phyloP scores from a whole-genome alignment of 352 stramenopile species.

The Globisporangium apiculatum region DNA sequence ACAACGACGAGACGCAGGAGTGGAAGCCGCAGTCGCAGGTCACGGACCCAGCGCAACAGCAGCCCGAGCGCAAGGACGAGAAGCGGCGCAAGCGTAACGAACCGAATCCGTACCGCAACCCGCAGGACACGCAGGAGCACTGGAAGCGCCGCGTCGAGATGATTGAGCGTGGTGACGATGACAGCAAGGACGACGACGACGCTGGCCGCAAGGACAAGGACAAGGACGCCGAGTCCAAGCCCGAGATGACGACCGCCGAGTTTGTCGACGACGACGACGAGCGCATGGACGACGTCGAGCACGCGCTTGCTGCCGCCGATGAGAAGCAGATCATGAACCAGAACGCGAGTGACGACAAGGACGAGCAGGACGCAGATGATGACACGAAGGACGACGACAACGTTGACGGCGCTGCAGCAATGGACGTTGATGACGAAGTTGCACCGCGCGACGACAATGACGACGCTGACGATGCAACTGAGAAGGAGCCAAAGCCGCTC shows the following conservation, averaged over 20 bases:
- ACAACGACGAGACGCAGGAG: slow-evolving; percentile 49
- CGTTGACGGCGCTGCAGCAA: slow-evolving; percentile 36
- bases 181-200: slow-evolving; percentile 31
- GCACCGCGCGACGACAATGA: slow-evolving; percentile 20
- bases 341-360: slow-evolving; percentile 36
- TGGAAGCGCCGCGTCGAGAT: slow-evolving; percentile 96
- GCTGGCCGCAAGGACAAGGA: slow-evolving; percentile 28
- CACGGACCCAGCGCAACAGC: slow-evolving; percentile 22
- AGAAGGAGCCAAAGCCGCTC: slow-evolving; percentile 19
- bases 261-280: slow-evolving; percentile 61
- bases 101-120: slow-evolving; percentile 94
- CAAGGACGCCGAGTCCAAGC: slow-evolving; percentile 21
- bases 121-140: slow-evolving; percentile 94
- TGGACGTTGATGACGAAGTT: slow-evolving; percentile 55
- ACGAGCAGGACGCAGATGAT: slow-evolving; percentile 28
- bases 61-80: slow-evolving; percentile 43
- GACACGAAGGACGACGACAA: slow-evolving; percentile 35
- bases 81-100: slow-evolving; percentile 75
- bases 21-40: slow-evolving; percentile 51
- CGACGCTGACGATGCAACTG: slow-evolving; percentile 9
- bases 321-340: slow-evolving; percentile 68
- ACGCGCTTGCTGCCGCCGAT: slow-evolving; percentile 55
- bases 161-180: slow-evolving; percentile 44
- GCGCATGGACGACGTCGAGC: slow-evolving; percentile 55
- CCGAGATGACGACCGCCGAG: slow-evolving; percentile 47